These are phyloP conservation scores for Boletus smithii DNA, from an alignment of 1,284 basidiomycete genomes.

Conservation along the genomic window DNA sequence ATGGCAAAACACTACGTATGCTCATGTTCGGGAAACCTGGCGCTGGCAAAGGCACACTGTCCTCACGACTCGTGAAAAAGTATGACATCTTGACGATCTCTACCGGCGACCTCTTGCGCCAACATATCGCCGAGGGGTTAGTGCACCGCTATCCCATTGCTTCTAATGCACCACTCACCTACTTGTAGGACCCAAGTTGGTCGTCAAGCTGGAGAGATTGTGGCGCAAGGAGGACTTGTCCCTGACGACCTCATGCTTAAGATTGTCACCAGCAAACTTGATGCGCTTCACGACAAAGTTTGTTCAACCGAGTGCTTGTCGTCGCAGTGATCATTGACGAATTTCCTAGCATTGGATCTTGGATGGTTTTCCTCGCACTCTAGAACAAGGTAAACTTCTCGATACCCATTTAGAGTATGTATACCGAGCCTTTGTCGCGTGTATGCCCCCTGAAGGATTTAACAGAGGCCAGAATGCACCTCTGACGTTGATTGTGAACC, in stretches of 20 bases:
- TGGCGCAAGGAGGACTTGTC: constrained; percentile 70
- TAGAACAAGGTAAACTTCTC: constrained; percentile 84
- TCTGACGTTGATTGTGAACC: constrained; percentile 84
- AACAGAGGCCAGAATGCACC: constrained; percentile 55
- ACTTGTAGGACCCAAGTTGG: constrained; percentile 62
- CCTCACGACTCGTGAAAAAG: constrained; percentile 67
- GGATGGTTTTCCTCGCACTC: constrained; percentile 94
- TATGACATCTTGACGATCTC: constrained; percentile 74
- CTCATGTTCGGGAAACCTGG: constrained; percentile 83
- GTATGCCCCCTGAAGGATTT: constrained; percentile 1
- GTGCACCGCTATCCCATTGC: not conserved
- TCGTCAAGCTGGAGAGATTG: constrained; percentile 67
- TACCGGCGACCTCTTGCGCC: constrained; percentile 77
- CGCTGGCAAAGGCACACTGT: constrained; percentile 77
- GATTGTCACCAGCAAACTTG: constrained; percentile 69
- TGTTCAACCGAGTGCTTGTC: constrained; percentile 9
- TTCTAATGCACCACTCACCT: not conserved
- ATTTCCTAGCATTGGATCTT: constrained; percentile 79
- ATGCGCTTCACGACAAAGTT: constrained; percentile 64
- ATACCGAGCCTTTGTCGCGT: constrained; percentile 1
- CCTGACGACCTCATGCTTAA: constrained; percentile 78
- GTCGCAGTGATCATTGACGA: not conserved
- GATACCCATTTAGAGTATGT: constrained; percentile 69
- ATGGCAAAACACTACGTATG: constrained; percentile 58
- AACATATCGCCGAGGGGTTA: constrained; percentile 70